Evolutionary conservation across 352 stramenopile species (phyloP).

Genomic region (Blastocystis sp.): DNA sequence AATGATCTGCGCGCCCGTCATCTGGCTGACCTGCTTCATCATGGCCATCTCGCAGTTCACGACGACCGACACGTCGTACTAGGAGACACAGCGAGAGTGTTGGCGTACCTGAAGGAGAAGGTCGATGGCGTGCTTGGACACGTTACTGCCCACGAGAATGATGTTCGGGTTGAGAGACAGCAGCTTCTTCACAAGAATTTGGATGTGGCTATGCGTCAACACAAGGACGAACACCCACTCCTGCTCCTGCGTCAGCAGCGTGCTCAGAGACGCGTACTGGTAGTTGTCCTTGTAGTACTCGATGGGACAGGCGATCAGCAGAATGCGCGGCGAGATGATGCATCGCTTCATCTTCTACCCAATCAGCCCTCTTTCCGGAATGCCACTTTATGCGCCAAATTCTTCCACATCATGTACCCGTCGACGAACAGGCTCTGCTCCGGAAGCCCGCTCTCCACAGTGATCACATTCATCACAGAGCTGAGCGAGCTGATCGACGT

Average conservation of each 20-base stretch:
- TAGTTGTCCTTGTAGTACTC: conserved; percentile 68
- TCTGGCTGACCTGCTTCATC: background rate
- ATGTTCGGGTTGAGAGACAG: conserved; percentile 10
- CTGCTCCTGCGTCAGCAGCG: conserved; percentile 44
- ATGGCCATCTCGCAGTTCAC: conserved; percentile 28
- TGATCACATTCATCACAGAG: conserved; percentile 11
- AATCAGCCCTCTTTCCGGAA: background rate
- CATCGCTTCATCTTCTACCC: conserved; percentile 30
- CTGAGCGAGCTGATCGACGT: background rate
- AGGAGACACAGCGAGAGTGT: background rate
- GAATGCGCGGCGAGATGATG: conserved; percentile 30
- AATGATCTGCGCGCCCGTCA: conserved; percentile 52
- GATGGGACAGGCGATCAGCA: conserved; percentile 63
- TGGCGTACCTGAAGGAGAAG: conserved; percentile 4
- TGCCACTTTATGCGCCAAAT: conserved; percentile 48
- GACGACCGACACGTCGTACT: conserved; percentile 11
- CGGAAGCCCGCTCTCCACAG: background rate
- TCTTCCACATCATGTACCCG: conserved; percentile 67
- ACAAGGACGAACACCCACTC: background rate
- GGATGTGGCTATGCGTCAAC: conserved; percentile 36
- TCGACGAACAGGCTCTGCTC: conserved; percentile 60
- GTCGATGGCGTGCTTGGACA: conserved; percentile 49
- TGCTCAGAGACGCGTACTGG: conserved; percentile 51
- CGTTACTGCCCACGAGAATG: conserved; percentile 62
- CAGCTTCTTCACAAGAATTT: conserved; percentile 69